These are phyloP conservation scores for Fusarium mexicanum DNA, from an alignment of 2,329 filamentous ascomycete species.

Conservation along the genomic window DNA sequence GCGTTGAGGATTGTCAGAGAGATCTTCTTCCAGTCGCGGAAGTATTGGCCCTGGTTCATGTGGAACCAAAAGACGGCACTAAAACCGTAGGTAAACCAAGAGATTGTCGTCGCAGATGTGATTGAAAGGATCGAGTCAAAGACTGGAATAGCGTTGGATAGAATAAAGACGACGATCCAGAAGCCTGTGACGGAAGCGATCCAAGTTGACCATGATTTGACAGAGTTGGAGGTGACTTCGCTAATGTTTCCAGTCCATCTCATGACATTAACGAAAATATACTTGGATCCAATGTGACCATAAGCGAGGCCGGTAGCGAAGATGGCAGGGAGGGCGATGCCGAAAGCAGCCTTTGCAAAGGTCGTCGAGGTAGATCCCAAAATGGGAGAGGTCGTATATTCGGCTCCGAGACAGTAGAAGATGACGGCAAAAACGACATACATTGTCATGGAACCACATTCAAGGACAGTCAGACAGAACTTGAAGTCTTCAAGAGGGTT, in stretches of 20 bases:
- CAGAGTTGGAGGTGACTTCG: slow-evolving; percentile 34
- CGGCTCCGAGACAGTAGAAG: slow-evolving; percentile 39
- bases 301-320: slow-evolving; percentile 38
- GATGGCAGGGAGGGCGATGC: slow-evolving; percentile 35
- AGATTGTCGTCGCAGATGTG: slow-evolving; percentile 40
- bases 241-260: slow-evolving; percentile 24
- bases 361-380: slow-evolving; percentile 32
- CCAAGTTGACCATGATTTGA: slow-evolving; percentile 42
- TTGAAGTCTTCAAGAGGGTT: slow-evolving; percentile 37
- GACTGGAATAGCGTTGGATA: slow-evolving; percentile 44
- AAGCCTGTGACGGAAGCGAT: slow-evolving; percentile 37
- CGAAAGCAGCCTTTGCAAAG: slow-evolving; percentile 39
- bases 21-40: slow-evolving; percentile 39
- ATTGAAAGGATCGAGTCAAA: slow-evolving; percentile 45
- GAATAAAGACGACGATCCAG: slow-evolving; percentile 41
- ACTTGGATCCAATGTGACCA: slow-evolving; percentile 43
- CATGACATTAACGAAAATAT: slow-evolving; percentile 36
- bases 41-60: slow-evolving; percentile 30
- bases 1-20: slow-evolving; percentile 31
- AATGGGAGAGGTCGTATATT: slow-evolving; percentile 36
- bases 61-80: slow-evolving; percentile 42
- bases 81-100: slow-evolving; percentile 43
- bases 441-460: slow-evolving; percentile 33
- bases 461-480: slow-evolving; percentile 31
- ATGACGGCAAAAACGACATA: slow-evolving; percentile 38